Evolutionary conservation across 2,329 filamentous ascomycete genomes (phyloP).

Genomic region (Zymoseptoria ardabiliae): DNA sequence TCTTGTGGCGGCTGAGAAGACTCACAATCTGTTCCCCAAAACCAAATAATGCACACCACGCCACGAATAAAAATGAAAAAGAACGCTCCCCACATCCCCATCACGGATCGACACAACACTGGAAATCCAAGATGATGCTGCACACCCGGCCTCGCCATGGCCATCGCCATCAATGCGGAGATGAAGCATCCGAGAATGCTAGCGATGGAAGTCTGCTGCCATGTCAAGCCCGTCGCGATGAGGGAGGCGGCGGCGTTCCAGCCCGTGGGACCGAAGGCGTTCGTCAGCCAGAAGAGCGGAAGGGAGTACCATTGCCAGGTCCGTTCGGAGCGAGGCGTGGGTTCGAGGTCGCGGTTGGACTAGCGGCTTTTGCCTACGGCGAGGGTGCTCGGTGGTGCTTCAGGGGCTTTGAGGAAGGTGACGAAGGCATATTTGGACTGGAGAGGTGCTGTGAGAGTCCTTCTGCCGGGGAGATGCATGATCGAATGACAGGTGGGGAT

Average conservation of each 20-base stretch:
- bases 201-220: conserved; percentile 22
- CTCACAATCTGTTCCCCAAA: conserved; percentile 26
- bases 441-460: neutral
- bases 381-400: neutral
- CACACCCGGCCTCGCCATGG: neutral
- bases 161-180: conserved; percentile 25
- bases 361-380: conserved; percentile 13
- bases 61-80: conserved; percentile 35
- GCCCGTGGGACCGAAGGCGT: conserved; percentile 28
- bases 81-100: conserved; percentile 33
- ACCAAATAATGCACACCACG: conserved; percentile 35
- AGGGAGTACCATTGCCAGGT: conserved; percentile 24
- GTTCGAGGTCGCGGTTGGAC: conserved; percentile 20
- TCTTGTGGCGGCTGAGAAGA: no score
- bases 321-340: conserved; percentile 17
- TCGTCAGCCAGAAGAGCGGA: conserved; percentile 30
- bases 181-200: conserved; percentile 27
- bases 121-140: conserved; percentile 33
- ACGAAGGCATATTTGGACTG: neutral
- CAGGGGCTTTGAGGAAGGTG: neutral
- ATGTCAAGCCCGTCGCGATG: conserved; percentile 28
- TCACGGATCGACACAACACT: conserved; percentile 29
- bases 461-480: neutral
- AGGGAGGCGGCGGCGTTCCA: conserved; percentile 30
- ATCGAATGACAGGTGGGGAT: neutral